These are phyloP conservation scores for Salvia hispanica DNA, from an alignment of 257 asterid species.

Conservation along the genomic window DNA sequence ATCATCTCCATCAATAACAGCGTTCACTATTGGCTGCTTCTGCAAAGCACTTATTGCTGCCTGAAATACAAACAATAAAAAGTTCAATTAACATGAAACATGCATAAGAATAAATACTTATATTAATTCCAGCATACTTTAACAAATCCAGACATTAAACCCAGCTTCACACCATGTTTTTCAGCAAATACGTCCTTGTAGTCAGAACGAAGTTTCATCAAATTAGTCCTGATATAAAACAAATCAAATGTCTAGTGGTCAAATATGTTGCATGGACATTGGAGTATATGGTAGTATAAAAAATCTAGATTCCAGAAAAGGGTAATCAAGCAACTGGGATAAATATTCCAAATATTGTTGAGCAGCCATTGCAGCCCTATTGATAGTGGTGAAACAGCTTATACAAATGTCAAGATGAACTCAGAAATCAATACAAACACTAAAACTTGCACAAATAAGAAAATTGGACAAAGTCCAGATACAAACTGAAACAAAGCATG, in stretches of 20 bases:
- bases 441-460: conserved; percentile 5
- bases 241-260: conserved; percentile 20
- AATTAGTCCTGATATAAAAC: conserved; percentile 72
- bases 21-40: conserved; percentile 90
- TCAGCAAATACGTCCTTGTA: conserved; percentile 91
- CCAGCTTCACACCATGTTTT: conserved; percentile 97
- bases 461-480: background rate
- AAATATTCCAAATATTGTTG: conserved; percentile 1
- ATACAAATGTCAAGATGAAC: background rate
- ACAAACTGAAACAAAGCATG: conserved; percentile 12
- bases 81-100: conserved; percentile 21
- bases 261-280: conserved; percentile 13
- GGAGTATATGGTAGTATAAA: background rate
- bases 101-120: background rate
- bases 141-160: conserved; percentile 94
- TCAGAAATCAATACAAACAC: background rate
- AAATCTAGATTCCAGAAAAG: conserved; percentile 4
- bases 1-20: conserved; percentile 98
- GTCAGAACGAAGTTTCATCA: conserved; percentile 96
- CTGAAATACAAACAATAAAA: conserved; percentile 48
- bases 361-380: background rate
- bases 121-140: conserved; percentile 49
- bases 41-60: conserved; percentile 95
- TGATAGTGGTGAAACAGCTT: background rate
- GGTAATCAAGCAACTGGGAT: conserved; percentile 22